Percentiles rank a stretch among this genome's conserved stretches.
Conservation (phyloP, 176 grass and related monocot genomes). For the Pharus latifolius region DNA sequence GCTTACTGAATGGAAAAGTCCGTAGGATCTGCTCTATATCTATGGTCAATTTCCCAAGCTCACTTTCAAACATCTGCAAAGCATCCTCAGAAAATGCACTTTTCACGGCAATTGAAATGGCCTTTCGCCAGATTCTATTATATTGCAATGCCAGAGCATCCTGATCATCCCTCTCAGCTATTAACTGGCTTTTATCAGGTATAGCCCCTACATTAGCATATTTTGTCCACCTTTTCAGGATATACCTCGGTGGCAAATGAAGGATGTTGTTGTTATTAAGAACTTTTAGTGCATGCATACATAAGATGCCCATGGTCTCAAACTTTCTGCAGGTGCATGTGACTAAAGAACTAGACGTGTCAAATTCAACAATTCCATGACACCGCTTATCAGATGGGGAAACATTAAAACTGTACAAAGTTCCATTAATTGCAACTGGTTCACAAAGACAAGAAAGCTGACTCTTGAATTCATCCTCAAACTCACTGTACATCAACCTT, state of each 20-base stretch:
- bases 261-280: constrained; percentile 29
- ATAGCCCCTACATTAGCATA: constrained; percentile 27
- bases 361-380: constrained; percentile 35
- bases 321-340: constrained; percentile 51
- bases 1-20: constrained; percentile 18
- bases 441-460: constrained; percentile 38
- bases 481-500: constrained; percentile 35
- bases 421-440: constrained; percentile 26
- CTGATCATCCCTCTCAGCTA: not conserved
- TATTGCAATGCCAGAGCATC: constrained; percentile 19
- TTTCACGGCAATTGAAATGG: constrained; percentile 37
- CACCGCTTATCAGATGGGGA: constrained; percentile 24
- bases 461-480: constrained; percentile 40
- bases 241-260: constrained; percentile 36
- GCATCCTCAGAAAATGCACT: constrained; percentile 35
- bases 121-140: constrained; percentile 26
- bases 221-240: constrained; percentile 52
- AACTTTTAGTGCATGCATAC: constrained; percentile 48
- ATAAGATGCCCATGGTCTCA: constrained; percentile 30
- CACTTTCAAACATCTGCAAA: constrained; percentile 29
- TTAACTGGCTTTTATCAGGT: constrained; percentile 4
- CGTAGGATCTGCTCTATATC: constrained; percentile 33
- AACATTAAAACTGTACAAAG: constrained; percentile 31
- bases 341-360: constrained; percentile 19
- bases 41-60: constrained; percentile 23